A percentile compares a stretch with the other conserved stretches of the same genome.
Evolutionary conservation across 371 early-diverging fungal species (phyloP).

Genomic region (Mortierella sp.): DNA sequence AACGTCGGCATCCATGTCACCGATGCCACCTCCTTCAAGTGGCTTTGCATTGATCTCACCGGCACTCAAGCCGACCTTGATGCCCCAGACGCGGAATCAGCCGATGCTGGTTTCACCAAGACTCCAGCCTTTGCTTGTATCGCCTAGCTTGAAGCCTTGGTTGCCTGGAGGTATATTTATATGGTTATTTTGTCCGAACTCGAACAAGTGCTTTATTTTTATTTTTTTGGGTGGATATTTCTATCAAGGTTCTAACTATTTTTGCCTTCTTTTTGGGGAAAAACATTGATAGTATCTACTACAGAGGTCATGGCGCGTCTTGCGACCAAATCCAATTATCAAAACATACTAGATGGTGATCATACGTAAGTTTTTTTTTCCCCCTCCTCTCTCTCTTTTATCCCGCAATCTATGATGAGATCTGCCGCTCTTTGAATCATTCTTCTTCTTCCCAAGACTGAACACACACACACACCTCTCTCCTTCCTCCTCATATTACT

Average conservation of each 20-base stretch:
- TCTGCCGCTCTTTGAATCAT: slow-evolving; percentile 8
- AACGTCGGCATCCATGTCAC: slow-evolving; percentile 19
- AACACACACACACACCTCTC: background rate
- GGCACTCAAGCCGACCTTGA: slow-evolving; percentile 42
- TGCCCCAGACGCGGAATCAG: slow-evolving; percentile 36
- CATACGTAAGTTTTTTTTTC: slow-evolving; percentile 59
- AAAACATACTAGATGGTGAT: slow-evolving; percentile 83
- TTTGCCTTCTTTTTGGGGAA: background rate
- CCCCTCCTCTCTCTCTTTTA: background rate
- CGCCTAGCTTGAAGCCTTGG: slow-evolving; percentile 63
- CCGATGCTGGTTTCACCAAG: slow-evolving; percentile 36
- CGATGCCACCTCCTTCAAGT: slow-evolving; percentile 47
- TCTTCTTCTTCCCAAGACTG: background rate
- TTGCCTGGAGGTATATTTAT: slow-evolving; percentile 43
- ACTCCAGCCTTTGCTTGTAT: slow-evolving; percentile 23
- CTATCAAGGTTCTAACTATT: background rate
- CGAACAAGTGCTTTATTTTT: no score
- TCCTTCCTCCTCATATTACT: background rate
- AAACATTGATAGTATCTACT: slow-evolving; percentile 28
- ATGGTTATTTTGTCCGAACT: background rate
- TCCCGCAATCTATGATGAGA: slow-evolving; percentile 13
- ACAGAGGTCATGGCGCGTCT: slow-evolving; percentile 57
- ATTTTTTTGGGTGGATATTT: no score
- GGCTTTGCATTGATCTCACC: slow-evolving; percentile 49
- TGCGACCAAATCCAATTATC: slow-evolving; percentile 88